Evolutionary conservation across 768 basidiomycete genomes (phyloP), one percentile per base, ranked within the genome.

Genomic region (Hortiboletus campestris): DNA sequence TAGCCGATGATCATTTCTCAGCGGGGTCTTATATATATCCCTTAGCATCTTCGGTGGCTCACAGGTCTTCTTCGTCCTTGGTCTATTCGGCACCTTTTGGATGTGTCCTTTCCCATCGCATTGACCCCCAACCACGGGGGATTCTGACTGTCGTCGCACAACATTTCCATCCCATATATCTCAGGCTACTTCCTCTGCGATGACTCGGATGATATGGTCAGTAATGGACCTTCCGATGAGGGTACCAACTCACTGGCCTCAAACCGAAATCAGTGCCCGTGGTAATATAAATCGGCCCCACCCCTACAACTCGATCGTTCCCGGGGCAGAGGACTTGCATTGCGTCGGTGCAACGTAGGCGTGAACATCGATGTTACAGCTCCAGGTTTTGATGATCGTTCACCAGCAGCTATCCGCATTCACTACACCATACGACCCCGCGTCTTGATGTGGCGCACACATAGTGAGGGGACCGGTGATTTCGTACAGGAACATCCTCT

Each of bases 21-120:
- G 35, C 47, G 48, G 47, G 49, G 19, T 66, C 39, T 56, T 66
- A 60, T 60, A 63, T 63, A 62, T 55, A 60, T 49, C 41, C 56
- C 28, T 28, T 28, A 28, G 45, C 22, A 43, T 47, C 63, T 40
- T 60, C 36, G 50, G n/a, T 46, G 14, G n/a, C n/a, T 32, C 34
- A 13, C 32, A 46, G 55, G 19, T 46, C 40, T 39, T 50, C 53
- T n/a, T 52, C 46, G 31, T 45, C 39, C 46, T 42, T 48, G 34
- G 39, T 57, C 44, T 25, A 35, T n/a, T 42, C 32, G n/a, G 51
- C 44, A 39, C 50, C 36, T 43, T 55, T 63, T 57, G 57, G 41
- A 62, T 66, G 60, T 46, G 40, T 42, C 49, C n/a, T 32, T 58
- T 36, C 49, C 53, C 35, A 47, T 54, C 20, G n/a, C 47, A 49